Conservation (phyloP, 73 alveolate genomes). For the Uronychia binucleata region DNA sequence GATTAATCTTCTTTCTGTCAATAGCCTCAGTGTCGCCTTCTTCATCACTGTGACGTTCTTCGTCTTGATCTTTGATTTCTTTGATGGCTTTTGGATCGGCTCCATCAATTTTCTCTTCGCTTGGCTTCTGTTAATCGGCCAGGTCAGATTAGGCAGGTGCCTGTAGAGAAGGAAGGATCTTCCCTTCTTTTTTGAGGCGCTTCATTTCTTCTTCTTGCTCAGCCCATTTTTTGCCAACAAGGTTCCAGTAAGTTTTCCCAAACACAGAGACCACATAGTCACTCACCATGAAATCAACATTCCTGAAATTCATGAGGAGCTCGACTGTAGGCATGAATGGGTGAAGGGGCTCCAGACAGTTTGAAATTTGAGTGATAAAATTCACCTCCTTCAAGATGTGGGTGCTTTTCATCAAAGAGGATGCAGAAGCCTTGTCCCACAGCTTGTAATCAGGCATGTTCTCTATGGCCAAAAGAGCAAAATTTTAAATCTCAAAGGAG, state of each 20-base stretch:
- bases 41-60: background rate
- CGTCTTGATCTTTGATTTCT: background rate
- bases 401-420: background rate
- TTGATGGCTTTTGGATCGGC: background rate
- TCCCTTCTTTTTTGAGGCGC: background rate
- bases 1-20: background rate
- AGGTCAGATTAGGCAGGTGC: background rate
- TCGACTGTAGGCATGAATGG: slow-evolving; percentile 34
- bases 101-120: background rate
- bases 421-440: slow-evolving; percentile 11
- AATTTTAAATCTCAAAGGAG: slow-evolving; percentile 9
- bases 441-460: slow-evolving; percentile 20
- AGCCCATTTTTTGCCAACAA: background rate
- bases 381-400: slow-evolving; percentile 42
- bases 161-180: background rate
- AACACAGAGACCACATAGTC: slow-evolving; percentile 13
- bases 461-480: slow-evolving; percentile 14
- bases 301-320: background rate
- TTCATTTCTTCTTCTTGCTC: background rate
- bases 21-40: background rate
- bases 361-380: slow-evolving; percentile 1
- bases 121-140: background rate
- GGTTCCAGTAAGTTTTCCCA: background rate
- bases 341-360: slow-evolving; percentile 45
- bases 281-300: slow-evolving; percentile 19